phyloP scores from a whole-genome alignment of 108 stramenopile species.

The Nitzschia sp. region DNA sequence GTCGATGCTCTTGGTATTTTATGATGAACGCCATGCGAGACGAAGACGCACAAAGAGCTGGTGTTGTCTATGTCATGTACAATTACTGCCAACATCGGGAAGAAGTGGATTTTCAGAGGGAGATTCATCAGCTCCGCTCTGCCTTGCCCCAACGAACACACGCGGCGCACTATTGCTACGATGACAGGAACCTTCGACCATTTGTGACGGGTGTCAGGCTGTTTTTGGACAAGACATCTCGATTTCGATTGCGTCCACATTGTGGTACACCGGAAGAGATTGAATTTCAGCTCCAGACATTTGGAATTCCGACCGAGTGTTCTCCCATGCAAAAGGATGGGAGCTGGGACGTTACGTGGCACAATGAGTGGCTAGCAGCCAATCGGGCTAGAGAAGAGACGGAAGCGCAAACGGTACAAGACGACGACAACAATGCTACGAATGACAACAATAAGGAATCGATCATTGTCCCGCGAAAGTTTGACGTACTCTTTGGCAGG shows the following conservation, averaged over 20 bases:
- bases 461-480: constrained; percentile 9
- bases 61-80: constrained; percentile 19
- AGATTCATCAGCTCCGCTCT: neutral
- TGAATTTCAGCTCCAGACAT: constrained; percentile 31
- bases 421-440: neutral
- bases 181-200: constrained; percentile 13
- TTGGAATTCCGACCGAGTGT: constrained; percentile 23
- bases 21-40: constrained; percentile 1
- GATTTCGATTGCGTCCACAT: constrained; percentile 22
- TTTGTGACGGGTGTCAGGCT: neutral
- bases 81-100: neutral
- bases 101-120: neutral
- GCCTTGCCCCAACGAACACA: constrained; percentile 11
- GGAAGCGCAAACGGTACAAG: neutral
- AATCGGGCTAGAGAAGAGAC: constrained; percentile 3
- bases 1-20: constrained; percentile 9
- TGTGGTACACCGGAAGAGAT: constrained; percentile 11
- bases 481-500: constrained; percentile 12
- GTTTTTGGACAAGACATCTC: neutral
- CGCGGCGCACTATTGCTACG: constrained; percentile 30
- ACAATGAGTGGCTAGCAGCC: constrained; percentile 11
- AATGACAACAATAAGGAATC: neutral
- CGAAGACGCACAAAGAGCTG: constrained; percentile 16
- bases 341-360: neutral
- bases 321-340: constrained; percentile 10